Evolutionary conservation across 345 rosid species (phyloP), one percentile per base, ranked within the genome.

Genomic region (Populus alba): DNA sequence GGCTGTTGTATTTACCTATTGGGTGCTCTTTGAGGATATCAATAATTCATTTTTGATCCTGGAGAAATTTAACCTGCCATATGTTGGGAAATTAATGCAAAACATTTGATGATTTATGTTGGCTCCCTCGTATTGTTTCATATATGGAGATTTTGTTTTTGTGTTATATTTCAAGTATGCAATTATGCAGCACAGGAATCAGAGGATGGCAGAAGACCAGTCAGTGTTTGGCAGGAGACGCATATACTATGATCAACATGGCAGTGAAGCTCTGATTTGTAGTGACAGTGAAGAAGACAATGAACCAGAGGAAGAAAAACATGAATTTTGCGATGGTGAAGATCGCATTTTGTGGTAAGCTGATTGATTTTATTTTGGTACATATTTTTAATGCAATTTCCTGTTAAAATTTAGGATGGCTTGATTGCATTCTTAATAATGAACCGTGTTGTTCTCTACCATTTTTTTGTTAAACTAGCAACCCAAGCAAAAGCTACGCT

Each of bases 131-230:
- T 41, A 33, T 73, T 59, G 23, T 57, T 74, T 49, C 62, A 79
- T 78, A 51, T 77, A 59, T n/a, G 75, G 18, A 67, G 65, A 71
- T 74, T 65, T 82, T 57, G 22, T 72, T 85, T 72, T 81, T 81
- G 76, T 76, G 71, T 72, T 81, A 83, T 71, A 83, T 84, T 86
- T 87, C 55, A 86, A 77, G 80, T 81, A 76, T 87, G 62, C 73
- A 59, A 51, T 73, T 80, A 79, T 84, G 61, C 88, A 82, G 88
- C 85, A 85, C 93, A 96, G 99, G 85, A 96, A 96, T 87, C 99
- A 92, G 88, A 91, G 97, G 88, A 96, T 96, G 99, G 92, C 97
- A 39, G 98, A 96, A 80, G 99, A 94, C 82, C 99, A 96, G 82
- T 92, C 99, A 70, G 97, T 96, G 79, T 97, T 94, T 87, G 99